Base-by-base conservation (phyloP, 2,329 filamentous ascomycete species). In the Elsinoe necatrix region DNA sequence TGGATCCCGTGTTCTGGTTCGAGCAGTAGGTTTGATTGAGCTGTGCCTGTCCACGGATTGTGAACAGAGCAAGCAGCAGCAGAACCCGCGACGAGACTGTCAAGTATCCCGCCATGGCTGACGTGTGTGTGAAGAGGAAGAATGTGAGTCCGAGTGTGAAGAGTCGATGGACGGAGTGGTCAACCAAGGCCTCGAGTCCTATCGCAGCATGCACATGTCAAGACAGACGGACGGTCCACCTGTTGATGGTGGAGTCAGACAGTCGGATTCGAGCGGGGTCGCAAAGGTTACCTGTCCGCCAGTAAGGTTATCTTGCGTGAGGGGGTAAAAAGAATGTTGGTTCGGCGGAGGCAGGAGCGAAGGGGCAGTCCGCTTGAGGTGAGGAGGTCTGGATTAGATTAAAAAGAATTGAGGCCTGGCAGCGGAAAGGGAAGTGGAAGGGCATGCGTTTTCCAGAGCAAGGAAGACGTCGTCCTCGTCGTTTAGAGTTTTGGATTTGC, bases 21-120 rank as follows among this genome's bases (percentile, higher is more conserved):
- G 75, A 76, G 64, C 75, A 77, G 62, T 75, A 76, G 45, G 61
- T 45, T 57, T 71, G 67, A 11, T 66, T 63, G 25, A 70, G 62
- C 14, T 35, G 29, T 37, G 59, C 65, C 45, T 60, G 60, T 34
- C 56, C 59, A 42, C 55, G 6, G 42, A 27, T 35, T 16, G 59
- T 45, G 29, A 58, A 52, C 27, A 61, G 37, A 25, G 50, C 43
- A 11, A 57, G 54, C 21, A 56, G 29, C 56, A 61, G 52, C 25
- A 58, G 52, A 21, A 7, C 45, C 45, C 21, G 4, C 11, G 45
- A 9, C 45, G 27, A 34, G 16, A 25, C 14, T 50, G 20, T 50
- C 45, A 25, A 34, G n/a, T 31, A 50, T 50, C 48, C 48, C 14
- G 31, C 20, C 48, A 52, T 52, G 31, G 16, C 29, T 4, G 16